Percentiles rank a stretch among this genome's conserved stretches.
phyloP scores from a whole-genome alignment of 345 rosid species.

The Brassica napus region DNA sequence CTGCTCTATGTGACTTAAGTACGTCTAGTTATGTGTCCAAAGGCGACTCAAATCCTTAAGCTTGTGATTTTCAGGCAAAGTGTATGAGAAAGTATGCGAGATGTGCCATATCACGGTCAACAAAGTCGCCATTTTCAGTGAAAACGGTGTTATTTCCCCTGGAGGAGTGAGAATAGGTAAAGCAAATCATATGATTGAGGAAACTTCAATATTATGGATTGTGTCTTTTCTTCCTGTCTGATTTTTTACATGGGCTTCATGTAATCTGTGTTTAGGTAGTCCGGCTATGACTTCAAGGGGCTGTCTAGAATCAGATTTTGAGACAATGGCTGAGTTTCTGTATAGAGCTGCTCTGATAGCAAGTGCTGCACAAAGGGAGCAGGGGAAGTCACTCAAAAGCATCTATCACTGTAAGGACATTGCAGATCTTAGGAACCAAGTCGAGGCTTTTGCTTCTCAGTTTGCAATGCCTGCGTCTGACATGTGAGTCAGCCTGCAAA shows the following conservation, averaged over 20 bases:
- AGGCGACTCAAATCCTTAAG: neutral
- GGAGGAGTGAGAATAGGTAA: slow-evolving; percentile 93
- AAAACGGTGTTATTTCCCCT: slow-evolving; percentile 72
- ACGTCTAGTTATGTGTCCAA: neutral
- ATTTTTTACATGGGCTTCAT: neutral
- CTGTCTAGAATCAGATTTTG: slow-evolving; percentile 86
- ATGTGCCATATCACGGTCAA: slow-evolving; percentile 81
- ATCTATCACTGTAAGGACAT: slow-evolving; percentile 66
- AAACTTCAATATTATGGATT: slow-evolving; percentile 6
- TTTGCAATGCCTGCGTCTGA: slow-evolving; percentile 90
- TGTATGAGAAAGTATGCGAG: slow-evolving; percentile 85
- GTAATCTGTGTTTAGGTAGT: slow-evolving; percentile 56
- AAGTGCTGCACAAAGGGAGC: slow-evolving; percentile 57
- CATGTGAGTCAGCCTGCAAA: slow-evolving; percentile 42
- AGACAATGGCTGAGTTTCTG: slow-evolving; percentile 75
- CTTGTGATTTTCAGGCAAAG: slow-evolving; percentile 52
- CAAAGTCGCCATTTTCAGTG: slow-evolving; percentile 67
- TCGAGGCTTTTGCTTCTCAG: slow-evolving; percentile 77
- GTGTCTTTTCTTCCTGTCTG: neutral
- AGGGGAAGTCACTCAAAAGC: slow-evolving; percentile 59
- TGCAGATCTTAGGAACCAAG: slow-evolving; percentile 58
- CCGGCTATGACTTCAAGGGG: slow-evolving; percentile 98
- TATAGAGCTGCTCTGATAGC: slow-evolving; percentile 78
- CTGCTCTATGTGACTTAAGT: neutral
- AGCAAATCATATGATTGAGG: slow-evolving; percentile 32